Base-by-base conservation (phyloP, 768 basidiomycete species). In the Mycena sanguinolenta region DNA sequence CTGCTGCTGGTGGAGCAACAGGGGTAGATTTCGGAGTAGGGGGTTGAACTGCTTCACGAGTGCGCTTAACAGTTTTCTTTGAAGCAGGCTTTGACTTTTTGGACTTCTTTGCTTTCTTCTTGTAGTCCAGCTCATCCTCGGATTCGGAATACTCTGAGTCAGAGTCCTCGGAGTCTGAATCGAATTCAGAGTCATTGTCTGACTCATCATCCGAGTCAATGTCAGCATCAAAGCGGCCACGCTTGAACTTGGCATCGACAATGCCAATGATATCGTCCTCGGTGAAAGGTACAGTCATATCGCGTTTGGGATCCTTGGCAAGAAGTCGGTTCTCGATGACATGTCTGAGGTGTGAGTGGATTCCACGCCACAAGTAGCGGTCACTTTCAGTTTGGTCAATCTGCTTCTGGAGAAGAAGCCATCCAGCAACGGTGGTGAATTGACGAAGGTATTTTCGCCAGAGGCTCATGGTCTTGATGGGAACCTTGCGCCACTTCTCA, bases 361-460 rank as follows among this genome's bases (percentile, higher is more conserved):
- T 14, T 30, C 66, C 66, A 7, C 54, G 19, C 66, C 66, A 67
- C 2, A 67, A 34, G 13, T 67, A 46, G 21, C 66, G 58, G 4
- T 21, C 52, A 10, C 23, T 14, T 28, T 58, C 58, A 5, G 2
- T 16, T 2, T 66, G 57, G 2, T 27, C 28, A 1, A 67, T 67
- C 30, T 60, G 36, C 4, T 13, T 13, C 0, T 67, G 49, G 17
- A 32, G 23, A 1, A 23, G 28, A 0, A 61, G 39, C 66, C 66
- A 67, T 19, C 58, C 66, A 2, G 66, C 25, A 13, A 67, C n/a
- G 4, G 7, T 39, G 25, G 65, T 67, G n/a, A 39, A 67, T 17
- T 53, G 23, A 6, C 39, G 65, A 4, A 39, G 21, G 23, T 59
- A 67, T 4, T 54, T 5, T 27, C 50, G 49, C 65, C 65, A 60